A percentile compares a stretch with the other conserved stretches of the same genome.
phyloP scores from a whole-genome alignment of 805 yeast species.

The Spathaspora hagerdaliae region DNA sequence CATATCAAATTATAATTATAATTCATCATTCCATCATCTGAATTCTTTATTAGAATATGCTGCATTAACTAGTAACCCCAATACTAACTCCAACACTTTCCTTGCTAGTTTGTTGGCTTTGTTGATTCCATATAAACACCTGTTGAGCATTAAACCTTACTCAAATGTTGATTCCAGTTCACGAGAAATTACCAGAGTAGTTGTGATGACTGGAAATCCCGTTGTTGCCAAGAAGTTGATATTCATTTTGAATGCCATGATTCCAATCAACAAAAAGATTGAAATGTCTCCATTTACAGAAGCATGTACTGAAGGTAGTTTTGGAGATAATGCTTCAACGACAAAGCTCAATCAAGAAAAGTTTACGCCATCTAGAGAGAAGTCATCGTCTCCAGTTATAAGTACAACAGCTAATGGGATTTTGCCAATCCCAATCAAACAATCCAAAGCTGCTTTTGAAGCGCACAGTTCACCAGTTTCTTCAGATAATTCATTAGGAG shows the following conservation, averaged over 20 bases:
- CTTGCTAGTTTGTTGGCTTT: conserved; percentile 46
- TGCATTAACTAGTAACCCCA: background rate
- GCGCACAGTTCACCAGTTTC: conserved; percentile 10
- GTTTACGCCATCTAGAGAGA: background rate
- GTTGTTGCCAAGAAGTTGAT: conserved; percentile 57
- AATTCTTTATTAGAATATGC: conserved; percentile 4
- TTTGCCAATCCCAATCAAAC: conserved; percentile 1
- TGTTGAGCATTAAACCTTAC: conserved; percentile 32
- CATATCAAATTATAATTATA: conserved; percentile 5
- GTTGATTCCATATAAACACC: conserved; percentile 36
- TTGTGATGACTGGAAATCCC: conserved; percentile 56
- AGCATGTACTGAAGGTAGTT: background rate
- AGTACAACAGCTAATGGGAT: conserved; percentile 1
- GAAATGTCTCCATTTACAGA: background rate
- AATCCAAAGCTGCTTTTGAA: background rate
- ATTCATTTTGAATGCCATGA: conserved; percentile 48
- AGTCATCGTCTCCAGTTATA: background rate
- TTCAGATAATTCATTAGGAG: conserved; percentile 18
- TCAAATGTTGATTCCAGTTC: conserved; percentile 16
- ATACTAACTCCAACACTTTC: conserved; percentile 26
- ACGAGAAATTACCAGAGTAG: conserved; percentile 42
- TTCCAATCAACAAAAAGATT: conserved; percentile 23
- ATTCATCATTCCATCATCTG: conserved; percentile 9
- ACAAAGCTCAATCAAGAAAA: background rate
- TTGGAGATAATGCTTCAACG: background rate